A percentile compares a stretch with the other conserved stretches of the same genome.
Conservation (phyloP, 176 grass and related monocot genomes). For the Melocanna baccifera region DNA sequence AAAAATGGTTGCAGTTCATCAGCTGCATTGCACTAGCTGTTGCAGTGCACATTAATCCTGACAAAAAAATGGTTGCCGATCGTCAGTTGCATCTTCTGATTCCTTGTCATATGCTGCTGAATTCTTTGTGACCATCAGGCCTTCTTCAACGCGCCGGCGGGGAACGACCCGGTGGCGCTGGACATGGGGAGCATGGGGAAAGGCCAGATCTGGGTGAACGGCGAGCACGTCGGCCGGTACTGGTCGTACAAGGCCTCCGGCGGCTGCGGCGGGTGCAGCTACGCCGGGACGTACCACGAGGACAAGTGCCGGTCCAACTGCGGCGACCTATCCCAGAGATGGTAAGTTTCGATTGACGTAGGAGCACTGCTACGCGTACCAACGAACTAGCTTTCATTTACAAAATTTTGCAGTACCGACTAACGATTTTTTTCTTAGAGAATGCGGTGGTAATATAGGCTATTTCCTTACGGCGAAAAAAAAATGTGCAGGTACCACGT, state of each 20-base stretch:
- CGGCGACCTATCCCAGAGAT: constrained; percentile 75
- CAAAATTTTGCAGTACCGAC: not conserved
- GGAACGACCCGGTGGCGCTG: constrained; percentile 70
- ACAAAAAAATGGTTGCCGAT: not conserved
- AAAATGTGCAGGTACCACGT: constrained; percentile 61
- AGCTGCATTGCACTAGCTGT: not conserved
- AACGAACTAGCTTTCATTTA: not conserved
- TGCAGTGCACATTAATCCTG: not conserved
- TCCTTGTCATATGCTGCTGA: not conserved
- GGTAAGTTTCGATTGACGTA: constrained; percentile 36
- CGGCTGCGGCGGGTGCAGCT: constrained; percentile 62
- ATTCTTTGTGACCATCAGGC: constrained; percentile 31
- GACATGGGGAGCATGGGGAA: constrained; percentile 98
- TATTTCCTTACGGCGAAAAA: not conserved
- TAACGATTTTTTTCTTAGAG: too few species aligned
- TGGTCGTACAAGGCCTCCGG: constrained; percentile 77
- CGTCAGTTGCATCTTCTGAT: not conserved
- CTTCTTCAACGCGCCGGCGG: constrained; percentile 71
- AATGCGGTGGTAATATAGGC: too few species aligned
- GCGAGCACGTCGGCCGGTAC: constrained; percentile 70
- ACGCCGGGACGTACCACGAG: constrained; percentile 65
- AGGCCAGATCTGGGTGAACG: constrained; percentile 93
- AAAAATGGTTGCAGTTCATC: too few species aligned
- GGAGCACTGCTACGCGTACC: not conserved
- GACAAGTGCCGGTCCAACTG: constrained; percentile 61